phyloP scores from a whole-genome alignment of 352 stramenopile species.

The Phytophthora parvispora region DNA sequence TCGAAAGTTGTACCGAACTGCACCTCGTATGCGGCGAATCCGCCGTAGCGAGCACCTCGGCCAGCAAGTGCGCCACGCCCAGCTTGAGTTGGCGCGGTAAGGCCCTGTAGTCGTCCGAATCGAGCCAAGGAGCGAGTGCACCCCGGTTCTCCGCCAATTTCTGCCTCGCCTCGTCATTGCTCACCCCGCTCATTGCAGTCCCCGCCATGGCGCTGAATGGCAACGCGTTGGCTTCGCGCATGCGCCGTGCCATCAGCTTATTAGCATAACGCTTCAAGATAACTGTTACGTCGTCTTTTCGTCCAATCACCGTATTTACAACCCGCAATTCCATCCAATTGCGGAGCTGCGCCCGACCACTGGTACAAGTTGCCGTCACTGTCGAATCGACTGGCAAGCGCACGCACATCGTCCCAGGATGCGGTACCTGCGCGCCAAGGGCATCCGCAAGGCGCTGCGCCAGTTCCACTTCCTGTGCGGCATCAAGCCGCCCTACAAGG shows the following conservation, averaged over 20 bases:
- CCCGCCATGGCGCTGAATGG: background rate
- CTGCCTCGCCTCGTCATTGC: constrained; percentile 16
- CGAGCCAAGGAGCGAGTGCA: constrained; percentile 17
- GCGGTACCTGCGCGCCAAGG: constrained; percentile 87
- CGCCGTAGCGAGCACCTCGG: constrained; percentile 26
- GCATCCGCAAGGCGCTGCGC: constrained; percentile 88
- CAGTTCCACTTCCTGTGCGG: constrained; percentile 92
- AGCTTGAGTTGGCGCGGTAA: constrained; percentile 42
- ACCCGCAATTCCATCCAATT: constrained; percentile 12
- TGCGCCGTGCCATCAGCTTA: constrained; percentile 1
- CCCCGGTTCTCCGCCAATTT: constrained; percentile 12
- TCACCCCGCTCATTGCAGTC: background rate
- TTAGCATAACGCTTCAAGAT: constrained; percentile 28
- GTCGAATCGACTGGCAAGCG: constrained; percentile 36
- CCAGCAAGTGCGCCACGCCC: constrained; percentile 42
- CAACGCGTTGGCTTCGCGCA: background rate
- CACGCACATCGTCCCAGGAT: constrained; percentile 32
- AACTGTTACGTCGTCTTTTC: constrained; percentile 6
- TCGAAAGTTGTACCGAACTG: background rate
- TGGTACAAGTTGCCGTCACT: constrained; percentile 10
- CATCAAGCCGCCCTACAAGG: constrained; percentile 88
- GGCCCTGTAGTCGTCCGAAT: constrained; percentile 25
- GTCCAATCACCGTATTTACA: constrained; percentile 15
- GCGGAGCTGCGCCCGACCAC: background rate
- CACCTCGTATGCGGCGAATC: constrained; percentile 53